These are phyloP conservation scores for Rhizopogon salebrosus DNA, from an alignment of 768 basidiomycete genomes.

Conservation along the genomic window DNA sequence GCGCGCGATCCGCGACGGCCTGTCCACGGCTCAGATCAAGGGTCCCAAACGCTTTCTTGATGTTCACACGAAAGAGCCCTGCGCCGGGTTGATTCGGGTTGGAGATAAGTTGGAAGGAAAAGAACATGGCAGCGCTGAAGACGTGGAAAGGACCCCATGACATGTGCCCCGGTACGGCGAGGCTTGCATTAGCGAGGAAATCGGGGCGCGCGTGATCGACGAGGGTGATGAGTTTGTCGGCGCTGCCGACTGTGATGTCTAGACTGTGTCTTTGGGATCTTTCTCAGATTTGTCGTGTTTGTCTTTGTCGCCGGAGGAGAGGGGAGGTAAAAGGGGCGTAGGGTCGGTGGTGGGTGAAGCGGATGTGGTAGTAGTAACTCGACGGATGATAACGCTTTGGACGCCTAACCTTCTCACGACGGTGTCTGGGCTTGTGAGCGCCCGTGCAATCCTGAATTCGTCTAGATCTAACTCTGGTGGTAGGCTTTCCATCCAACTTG, in stretches of 20 bases:
- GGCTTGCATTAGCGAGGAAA: slow-evolving; percentile 61
- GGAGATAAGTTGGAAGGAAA: slow-evolving; percentile 82
- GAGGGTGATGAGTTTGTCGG: slow-evolving; percentile 74
- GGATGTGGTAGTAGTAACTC: slow-evolving; percentile 76
- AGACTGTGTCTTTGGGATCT: slow-evolving; percentile 40
- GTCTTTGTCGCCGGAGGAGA: slow-evolving; percentile 18
- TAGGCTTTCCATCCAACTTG: slow-evolving; percentile 73
- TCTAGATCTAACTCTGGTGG: slow-evolving; percentile 72
- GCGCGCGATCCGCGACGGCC: slow-evolving; percentile 70
- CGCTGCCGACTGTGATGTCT: slow-evolving; percentile 70
- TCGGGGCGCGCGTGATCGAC: slow-evolving; percentile 73
- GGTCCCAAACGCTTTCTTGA: slow-evolving; percentile 61
- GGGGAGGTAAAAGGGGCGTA: slow-evolving; percentile 42
- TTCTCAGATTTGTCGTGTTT: slow-evolving; percentile 26
- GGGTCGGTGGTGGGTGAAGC: slow-evolving; percentile 79
- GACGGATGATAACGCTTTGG: slow-evolving; percentile 76
- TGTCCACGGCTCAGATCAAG: slow-evolving; percentile 62
- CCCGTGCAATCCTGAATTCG: slow-evolving; percentile 68
- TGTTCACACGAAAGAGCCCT: slow-evolving; percentile 68
- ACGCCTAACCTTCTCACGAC: slow-evolving; percentile 66
- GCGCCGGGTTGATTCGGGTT: slow-evolving; percentile 79
- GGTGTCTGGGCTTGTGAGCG: slow-evolving; percentile 58
- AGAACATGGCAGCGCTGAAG: slow-evolving; percentile 86
- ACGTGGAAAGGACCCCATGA: slow-evolving; percentile 81
- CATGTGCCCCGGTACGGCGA: slow-evolving; percentile 78